A percentile compares a stretch with the other conserved stretches of the same genome.
phyloP scores from a whole-genome alignment of 2,329 filamentous ascomycete genomes.

The Daldinia sp. region DNA sequence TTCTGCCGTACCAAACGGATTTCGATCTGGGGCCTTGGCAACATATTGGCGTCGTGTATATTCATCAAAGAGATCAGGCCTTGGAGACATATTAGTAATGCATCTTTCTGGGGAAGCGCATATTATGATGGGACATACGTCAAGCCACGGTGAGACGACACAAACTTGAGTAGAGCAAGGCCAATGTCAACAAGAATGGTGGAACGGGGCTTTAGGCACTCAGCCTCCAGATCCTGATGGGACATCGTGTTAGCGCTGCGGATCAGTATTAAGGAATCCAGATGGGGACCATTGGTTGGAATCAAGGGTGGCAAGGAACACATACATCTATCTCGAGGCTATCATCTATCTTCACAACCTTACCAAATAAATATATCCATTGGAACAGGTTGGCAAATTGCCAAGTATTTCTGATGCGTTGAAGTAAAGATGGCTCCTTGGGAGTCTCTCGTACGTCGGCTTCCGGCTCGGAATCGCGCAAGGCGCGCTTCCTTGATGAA shows the following conservation, averaged over 20 bases:
- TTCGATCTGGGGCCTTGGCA: conserved; percentile 78
- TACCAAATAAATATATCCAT: conserved; percentile 91
- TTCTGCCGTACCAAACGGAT: conserved; percentile 86
- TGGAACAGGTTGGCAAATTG: conserved; percentile 94
- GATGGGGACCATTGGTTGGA: background rate
- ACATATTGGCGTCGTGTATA: conserved; percentile 90
- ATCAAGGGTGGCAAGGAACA: background rate
- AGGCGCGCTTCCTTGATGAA: conserved; percentile 58
- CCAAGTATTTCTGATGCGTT: conserved; percentile 87
- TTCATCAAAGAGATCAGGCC: conserved; percentile 88
- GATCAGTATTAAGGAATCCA: background rate
- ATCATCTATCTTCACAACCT: conserved; percentile 87
- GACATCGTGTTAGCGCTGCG: conserved; percentile 9
- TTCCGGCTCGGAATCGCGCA: conserved; percentile 53
- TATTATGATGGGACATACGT: conserved; percentile 69
- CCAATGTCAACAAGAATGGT: conserved; percentile 81
- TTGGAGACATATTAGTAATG: conserved; percentile 50
- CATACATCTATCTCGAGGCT: conserved; percentile 88
- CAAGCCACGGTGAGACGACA: conserved; percentile 91
- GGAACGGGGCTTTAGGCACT: conserved; percentile 84
- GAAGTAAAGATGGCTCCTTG: conserved; percentile 57
- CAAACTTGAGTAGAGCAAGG: conserved; percentile 85
- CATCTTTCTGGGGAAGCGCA: conserved; percentile 24
- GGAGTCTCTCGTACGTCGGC: conserved; percentile 37
- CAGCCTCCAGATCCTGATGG: conserved; percentile 81